These are phyloP conservation scores for Hypocreales sp. DNA, from an alignment of 2,329 filamentous ascomycete species.

Conservation along the genomic window DNA sequence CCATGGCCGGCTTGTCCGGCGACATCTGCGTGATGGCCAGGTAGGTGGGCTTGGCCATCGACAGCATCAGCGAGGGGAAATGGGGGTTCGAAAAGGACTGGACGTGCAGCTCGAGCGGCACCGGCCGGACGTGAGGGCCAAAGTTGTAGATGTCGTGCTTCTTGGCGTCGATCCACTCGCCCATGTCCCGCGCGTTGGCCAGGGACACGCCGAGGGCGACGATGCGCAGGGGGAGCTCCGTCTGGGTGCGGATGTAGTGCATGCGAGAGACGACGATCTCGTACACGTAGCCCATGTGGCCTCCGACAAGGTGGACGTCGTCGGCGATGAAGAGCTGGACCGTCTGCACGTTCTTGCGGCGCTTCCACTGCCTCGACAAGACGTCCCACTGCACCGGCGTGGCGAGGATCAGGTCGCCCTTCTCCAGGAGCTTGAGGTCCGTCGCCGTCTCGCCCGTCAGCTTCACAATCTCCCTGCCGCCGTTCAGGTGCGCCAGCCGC, in stretches of 20 bases:
- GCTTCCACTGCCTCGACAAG: constrained; percentile 88
- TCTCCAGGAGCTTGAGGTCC: constrained; percentile 77
- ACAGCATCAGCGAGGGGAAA: constrained; percentile 94
- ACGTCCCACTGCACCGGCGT: constrained; percentile 95
- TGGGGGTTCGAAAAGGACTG: constrained; percentile 94
- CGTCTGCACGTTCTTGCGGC: constrained; percentile 85
- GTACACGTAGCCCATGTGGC: constrained; percentile 75
- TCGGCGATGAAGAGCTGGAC: constrained; percentile 89
- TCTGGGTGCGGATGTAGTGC: constrained; percentile 86
- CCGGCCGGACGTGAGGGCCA: constrained; percentile 75
- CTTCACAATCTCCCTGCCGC: constrained; percentile 83
- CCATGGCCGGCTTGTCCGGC: constrained; percentile 71
- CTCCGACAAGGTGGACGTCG: constrained; percentile 85
- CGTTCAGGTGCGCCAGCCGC: constrained; percentile 54
- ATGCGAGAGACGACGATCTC: constrained; percentile 96
- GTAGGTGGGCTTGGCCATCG: constrained; percentile 93
- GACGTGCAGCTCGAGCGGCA: constrained; percentile 84
- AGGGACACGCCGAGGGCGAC: constrained; percentile 83
- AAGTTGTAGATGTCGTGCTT: constrained; percentile 99
- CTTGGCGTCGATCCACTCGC: constrained; percentile 94
- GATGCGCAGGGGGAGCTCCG: constrained; percentile 72
- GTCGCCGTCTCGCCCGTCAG: constrained; percentile 84
- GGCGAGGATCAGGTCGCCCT: constrained; percentile 77
- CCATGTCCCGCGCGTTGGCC: constrained; percentile 83
- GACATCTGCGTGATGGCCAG: constrained; percentile 79